Evolutionary conservation across 2,329 filamentous ascomycete genomes (phyloP).

Genomic region (Gliomastix tumulicola): DNA sequence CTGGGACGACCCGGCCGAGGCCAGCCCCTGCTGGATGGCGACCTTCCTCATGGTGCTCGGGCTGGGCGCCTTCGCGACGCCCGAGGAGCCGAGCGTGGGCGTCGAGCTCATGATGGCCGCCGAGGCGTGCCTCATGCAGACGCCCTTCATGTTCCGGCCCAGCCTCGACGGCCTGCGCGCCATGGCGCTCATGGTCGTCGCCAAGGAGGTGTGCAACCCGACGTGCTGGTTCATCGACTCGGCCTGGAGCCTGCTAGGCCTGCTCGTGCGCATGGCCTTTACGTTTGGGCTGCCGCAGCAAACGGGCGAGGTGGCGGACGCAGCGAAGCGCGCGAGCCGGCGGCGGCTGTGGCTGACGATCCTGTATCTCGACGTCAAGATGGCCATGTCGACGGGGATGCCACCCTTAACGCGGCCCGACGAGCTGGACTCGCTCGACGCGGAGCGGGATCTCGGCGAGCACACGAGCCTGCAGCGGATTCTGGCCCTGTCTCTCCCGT

Average conservation of each 20-base stretch:
- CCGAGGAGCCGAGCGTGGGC: conserved; percentile 20
- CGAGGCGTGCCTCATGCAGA: conserved; percentile 27
- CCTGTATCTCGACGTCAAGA: conserved; percentile 25
- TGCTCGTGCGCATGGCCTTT: conserved; percentile 23
- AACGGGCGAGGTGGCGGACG: conserved; percentile 13
- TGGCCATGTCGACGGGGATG: conserved; percentile 26
- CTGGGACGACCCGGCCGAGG: conserved; percentile 18
- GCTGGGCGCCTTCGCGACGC: conserved; percentile 20
- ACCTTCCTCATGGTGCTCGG: conserved; percentile 27
- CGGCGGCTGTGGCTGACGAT: conserved; percentile 26
- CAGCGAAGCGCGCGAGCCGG: conserved; percentile 16
- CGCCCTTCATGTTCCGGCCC: conserved; percentile 27
- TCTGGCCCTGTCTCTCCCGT: conserved; percentile 20
- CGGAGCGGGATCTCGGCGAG: conserved; percentile 7
- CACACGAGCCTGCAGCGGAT: conserved; percentile 22
- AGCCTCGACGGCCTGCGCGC: conserved; percentile 21
- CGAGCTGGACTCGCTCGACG: conserved; percentile 16
- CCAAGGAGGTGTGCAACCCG: conserved; percentile 26
- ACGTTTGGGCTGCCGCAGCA: conserved; percentile 25
- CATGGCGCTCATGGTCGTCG: conserved; percentile 22
- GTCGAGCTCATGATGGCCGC: conserved; percentile 27
- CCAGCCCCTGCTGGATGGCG: conserved; percentile 22
- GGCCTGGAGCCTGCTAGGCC: conserved; percentile 23
- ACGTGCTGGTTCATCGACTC: conserved; percentile 28
- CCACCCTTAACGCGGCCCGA: conserved; percentile 22